Evolutionary conservation across 2,329 filamentous ascomycete genomes (phyloP).

Genomic region (Drechslerella dactyloides): DNA sequence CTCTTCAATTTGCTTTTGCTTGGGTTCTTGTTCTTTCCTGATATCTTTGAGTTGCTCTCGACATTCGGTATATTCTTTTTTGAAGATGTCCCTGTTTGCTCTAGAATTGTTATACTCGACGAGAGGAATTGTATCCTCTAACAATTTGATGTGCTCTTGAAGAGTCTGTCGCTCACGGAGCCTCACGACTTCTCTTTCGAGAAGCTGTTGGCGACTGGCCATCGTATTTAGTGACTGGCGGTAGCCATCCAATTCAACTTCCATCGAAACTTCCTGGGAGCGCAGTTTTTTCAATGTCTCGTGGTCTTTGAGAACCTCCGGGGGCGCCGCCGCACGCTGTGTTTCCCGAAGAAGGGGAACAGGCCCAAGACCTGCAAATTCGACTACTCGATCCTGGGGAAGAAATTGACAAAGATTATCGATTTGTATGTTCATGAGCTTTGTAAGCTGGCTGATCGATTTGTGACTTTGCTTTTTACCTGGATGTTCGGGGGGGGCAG

Average conservation of each 20-base stretch:
- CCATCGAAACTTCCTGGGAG: slow-evolving; percentile 70
- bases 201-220: slow-evolving; percentile 74
- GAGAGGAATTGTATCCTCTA: slow-evolving; percentile 71
- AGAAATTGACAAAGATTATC: slow-evolving; percentile 98
- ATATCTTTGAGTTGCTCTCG: slow-evolving; percentile 67
- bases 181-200: slow-evolving; percentile 82
- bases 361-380: slow-evolving; percentile 84
- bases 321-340: slow-evolving; percentile 81
- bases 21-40: slow-evolving; percentile 69
- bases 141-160: slow-evolving; percentile 68
- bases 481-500: neutral
- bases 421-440: slow-evolving; percentile 83
- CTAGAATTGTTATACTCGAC: slow-evolving; percentile 69
- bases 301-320: slow-evolving; percentile 81
- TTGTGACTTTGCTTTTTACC: slow-evolving; percentile 34
- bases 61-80: slow-evolving; percentile 64
- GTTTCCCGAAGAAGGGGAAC: slow-evolving; percentile 84
- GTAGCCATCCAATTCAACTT: slow-evolving; percentile 63
- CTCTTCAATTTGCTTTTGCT: slow-evolving; percentile 70
- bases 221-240: slow-evolving; percentile 57
- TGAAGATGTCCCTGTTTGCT: slow-evolving; percentile 63
- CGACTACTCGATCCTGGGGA: slow-evolving; percentile 92
- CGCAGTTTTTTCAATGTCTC: slow-evolving; percentile 74
- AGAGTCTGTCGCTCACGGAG: slow-evolving; percentile 76
- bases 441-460: slow-evolving; percentile 64